Evolutionary conservation across 495 filamentous ascomycete species (phyloP), one percentile per base, ranked within the genome.

Genomic region (Coniosporium apollinis): DNA sequence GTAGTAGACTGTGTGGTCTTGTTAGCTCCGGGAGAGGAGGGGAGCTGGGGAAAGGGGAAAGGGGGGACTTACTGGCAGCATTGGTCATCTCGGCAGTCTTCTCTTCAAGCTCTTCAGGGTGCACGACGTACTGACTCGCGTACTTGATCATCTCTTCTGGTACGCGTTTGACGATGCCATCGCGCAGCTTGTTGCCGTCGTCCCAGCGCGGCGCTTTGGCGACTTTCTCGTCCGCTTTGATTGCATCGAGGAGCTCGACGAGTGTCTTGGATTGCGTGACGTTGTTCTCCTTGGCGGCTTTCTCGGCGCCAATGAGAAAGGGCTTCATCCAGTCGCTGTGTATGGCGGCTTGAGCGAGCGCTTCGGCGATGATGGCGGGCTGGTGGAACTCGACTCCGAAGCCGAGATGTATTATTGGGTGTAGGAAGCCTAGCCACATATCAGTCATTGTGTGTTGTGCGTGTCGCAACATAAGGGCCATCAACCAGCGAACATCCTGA

Each of bases 381-480:
- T 87, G 79, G 1, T 66, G 44, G 57, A 82, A 91, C 44, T 92
- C 82, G 13, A 93, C 44, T 1, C 76, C 83, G 48, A 81, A 89
- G 25, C 82, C 81, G 8, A 92, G 65, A 44, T 92, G 82, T 44
- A 93, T 92, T 5, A 87, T 41, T 6, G 82, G 80, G 48, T 94
- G 84, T 2, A 89, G 45, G 41, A 86, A 69, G 1, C 78, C 81
- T 64, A 40, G 20, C 36, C 21, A 20, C 3, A 18, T n/a, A 17
- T 26, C 11, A 34, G 30, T 14, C 14, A 28, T 22, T 34, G 7
- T 18, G 11, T 4, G 4, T 29, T 14, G 3, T 28, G 19, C 16
- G 11, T 10, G 4, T 8, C 11, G 17, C 0, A n/a, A 7, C 2
- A 5, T 28, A 15, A 17, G 11, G 15, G 49, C 2, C 19, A 47